These are phyloP conservation scores for Heterobasidion irregulare DNA, from an alignment of 1,284 basidiomycete genomes.

Conservation along the genomic window DNA sequence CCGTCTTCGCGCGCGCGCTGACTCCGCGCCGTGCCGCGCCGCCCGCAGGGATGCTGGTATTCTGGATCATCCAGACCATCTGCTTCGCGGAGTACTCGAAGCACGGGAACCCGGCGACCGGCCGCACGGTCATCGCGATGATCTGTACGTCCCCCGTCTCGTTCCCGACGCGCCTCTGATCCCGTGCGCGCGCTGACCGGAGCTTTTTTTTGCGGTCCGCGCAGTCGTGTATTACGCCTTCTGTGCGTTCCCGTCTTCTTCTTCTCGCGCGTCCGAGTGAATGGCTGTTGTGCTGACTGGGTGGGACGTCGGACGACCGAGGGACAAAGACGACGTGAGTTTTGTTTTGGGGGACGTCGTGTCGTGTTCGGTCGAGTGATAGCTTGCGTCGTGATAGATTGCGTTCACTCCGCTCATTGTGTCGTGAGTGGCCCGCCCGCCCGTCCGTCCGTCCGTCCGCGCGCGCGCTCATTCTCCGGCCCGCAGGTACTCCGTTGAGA, in stretches of 20 bases:
- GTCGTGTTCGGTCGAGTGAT: background rate
- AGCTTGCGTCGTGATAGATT: slow-evolving; percentile 17
- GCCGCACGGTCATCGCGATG: slow-evolving; percentile 39
- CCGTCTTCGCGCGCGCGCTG: background rate
- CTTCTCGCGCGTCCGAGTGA: too few relatives aligned
- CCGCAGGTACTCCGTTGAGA: slow-evolving; percentile 4
- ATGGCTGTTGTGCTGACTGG: too few relatives aligned
- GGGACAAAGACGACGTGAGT: slow-evolving; percentile 21
- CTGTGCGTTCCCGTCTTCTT: slow-evolving; percentile 22
- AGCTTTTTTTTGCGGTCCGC: background rate
- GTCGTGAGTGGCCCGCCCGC: slow-evolving; percentile 24
- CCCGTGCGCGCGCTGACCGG: background rate
- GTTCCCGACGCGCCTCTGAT: background rate
- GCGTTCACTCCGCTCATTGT: slow-evolving; percentile 51
- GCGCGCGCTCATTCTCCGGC: background rate
- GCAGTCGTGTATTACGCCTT: slow-evolving; percentile 32
- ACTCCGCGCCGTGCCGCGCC: background rate
- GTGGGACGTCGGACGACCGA: too few relatives aligned
- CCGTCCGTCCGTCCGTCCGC: background rate
- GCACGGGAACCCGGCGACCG: slow-evolving; percentile 24
- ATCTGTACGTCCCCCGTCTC: slow-evolving; percentile 26
- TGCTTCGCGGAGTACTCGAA: slow-evolving; percentile 31
- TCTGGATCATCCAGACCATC: slow-evolving; percentile 33
- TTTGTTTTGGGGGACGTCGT: background rate
- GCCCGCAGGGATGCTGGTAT: slow-evolving; percentile 27